Evolutionary conservation across 2,329 filamentous ascomycete species (phyloP), one percentile per base, ranked within the genome.

Genomic region (Coniochaeta ligniaria): DNA sequence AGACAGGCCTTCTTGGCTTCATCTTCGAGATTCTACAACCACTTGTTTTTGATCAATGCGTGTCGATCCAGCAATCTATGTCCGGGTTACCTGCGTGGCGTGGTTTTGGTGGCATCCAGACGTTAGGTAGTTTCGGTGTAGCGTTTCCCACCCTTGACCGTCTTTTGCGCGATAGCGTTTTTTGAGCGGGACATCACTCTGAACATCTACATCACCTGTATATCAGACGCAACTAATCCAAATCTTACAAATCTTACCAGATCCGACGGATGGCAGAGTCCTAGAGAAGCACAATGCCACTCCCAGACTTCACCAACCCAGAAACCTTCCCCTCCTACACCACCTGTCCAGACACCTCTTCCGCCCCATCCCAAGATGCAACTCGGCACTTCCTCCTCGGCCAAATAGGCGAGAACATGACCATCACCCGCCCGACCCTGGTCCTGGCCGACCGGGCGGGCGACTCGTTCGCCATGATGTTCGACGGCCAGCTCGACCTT

Each of bases 351-450:
- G 38, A 41, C 38, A 41, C 35, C 54, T 22, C 60, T 36, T 17
- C 59, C 55, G 16, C 64, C 36, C 20, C 56, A 41, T 41, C 38
- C n/a, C 38, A 41, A 26, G n/a, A 22, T 45, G 28, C 56, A n/a
- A 55, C 56, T 47, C 60, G 57, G 54, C 43, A 73, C 70, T 75
- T 73, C 63, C 73, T 80, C 41, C 70, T 81, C 14, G 78, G 75
- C 43, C 74, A 80, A 60, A 70, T 80, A 60, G 76, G 76, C 62
- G 73, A 80, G 63, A 73, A 80, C 69, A 77, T 76, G 69, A 77
- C 79, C 45, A 78, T 82, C 64, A 80, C 73, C 22, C 76, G 80
- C 63, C 79, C 79, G 6, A 82, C 79, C 4, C 73, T 81, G 1
- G 75, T 81, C 58, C 73, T 74, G 20, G 69, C 70, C 36, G 79